A percentile compares a stretch with the other conserved stretches of the same genome.
Conservation (phyloP, 805 yeast genomes). For the Cyberlindnera nakhonratchasimensis region DNA sequence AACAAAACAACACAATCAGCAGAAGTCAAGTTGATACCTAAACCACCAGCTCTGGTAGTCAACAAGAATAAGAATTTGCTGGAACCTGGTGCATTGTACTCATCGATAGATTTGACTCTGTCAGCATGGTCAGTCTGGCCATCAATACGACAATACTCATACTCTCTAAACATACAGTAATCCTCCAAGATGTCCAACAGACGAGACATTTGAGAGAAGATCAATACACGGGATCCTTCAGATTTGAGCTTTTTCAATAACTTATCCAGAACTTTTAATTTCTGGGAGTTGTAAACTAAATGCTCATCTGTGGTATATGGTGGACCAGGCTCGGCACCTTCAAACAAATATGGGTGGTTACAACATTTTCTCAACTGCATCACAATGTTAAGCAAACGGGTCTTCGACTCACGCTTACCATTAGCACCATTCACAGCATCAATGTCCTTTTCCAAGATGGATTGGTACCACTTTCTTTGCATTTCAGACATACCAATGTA, state of each 20-base stretch:
- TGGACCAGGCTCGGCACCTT: slow-evolving; percentile 89
- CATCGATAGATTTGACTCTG: slow-evolving; percentile 72
- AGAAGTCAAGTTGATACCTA: slow-evolving; percentile 79
- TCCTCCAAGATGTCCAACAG: slow-evolving; percentile 78
- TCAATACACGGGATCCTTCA: slow-evolving; percentile 75
- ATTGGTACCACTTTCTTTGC: slow-evolving; percentile 78
- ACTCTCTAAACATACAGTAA: slow-evolving; percentile 67
- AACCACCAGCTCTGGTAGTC: slow-evolving; percentile 88
- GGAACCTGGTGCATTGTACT: slow-evolving; percentile 70
- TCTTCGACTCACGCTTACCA: slow-evolving; percentile 72
- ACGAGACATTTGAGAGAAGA: slow-evolving; percentile 82
- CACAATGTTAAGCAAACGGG: slow-evolving; percentile 71
- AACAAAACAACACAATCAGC: slow-evolving; percentile 74
- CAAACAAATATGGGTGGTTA: slow-evolving; percentile 80
- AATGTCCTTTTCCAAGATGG: slow-evolving; percentile 71
- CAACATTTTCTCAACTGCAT: slow-evolving; percentile 86
- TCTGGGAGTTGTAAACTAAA: slow-evolving; percentile 67
- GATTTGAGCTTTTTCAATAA: slow-evolving; percentile 55
- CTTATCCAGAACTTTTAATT: slow-evolving; percentile 68
- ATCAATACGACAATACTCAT: slow-evolving; percentile 73
- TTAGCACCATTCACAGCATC: slow-evolving; percentile 84
- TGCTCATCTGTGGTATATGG: slow-evolving; percentile 86
- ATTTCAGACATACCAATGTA: slow-evolving; percentile 74
- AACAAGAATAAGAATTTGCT: slow-evolving; percentile 69
- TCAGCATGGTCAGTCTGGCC: slow-evolving; percentile 81